Base-by-base conservation (phyloP, 1,284 basidiomycete species). In the Golubevia sp. region DNA sequence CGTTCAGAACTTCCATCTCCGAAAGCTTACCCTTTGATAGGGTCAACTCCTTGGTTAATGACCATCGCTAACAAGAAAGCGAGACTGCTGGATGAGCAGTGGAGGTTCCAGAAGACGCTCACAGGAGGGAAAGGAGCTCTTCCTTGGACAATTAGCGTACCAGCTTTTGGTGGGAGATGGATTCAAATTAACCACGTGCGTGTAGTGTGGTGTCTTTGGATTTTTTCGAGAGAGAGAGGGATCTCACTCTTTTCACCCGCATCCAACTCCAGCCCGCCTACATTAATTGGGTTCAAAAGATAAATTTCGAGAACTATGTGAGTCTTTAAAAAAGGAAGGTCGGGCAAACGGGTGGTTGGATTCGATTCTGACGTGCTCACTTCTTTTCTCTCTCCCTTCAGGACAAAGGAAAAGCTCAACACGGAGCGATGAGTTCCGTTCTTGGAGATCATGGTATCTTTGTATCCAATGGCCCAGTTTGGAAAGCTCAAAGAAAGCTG, bases 191-290 rank as follows among this genome's bases (percentile, higher is more conserved):
- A n/a, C n/a, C n/a, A n/a, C n/a, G n/a, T n/a, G n/a, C n/a, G n/a
- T n/a, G n/a, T n/a, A n/a, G n/a, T n/a, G n/a, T n/a, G n/a, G n/a
- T n/a, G n/a, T n/a, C n/a, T n/a, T n/a, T n/a, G n/a, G n/a, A n/a
- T n/a, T n/a, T n/a, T n/a, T n/a, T n/a, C n/a, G n/a, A n/a, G n/a
- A n/a, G n/a, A n/a, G n/a, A n/a, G n/a, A n/a, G n/a, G n/a, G n/a
- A n/a, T n/a, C 65, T 74, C 62, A 63, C 63, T 56, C 24, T 73
- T 8, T 20, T 79, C 21, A 67, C 71, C n/a, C n/a, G n/a, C n/a
- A n/a, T n/a, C n/a, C n/a, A n/a, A n/a, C n/a, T n/a, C 48, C 48
- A 23, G 18, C 64, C 64, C 2, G 64, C 59, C 11, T 66, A 59
- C 59, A 62, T 66, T n/a, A 54, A 66, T 44, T 56, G 61, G 20